Evolutionary conservation across 176 grass and related monocot species (phyloP).

Genomic region (Zoysia japonica): DNA sequence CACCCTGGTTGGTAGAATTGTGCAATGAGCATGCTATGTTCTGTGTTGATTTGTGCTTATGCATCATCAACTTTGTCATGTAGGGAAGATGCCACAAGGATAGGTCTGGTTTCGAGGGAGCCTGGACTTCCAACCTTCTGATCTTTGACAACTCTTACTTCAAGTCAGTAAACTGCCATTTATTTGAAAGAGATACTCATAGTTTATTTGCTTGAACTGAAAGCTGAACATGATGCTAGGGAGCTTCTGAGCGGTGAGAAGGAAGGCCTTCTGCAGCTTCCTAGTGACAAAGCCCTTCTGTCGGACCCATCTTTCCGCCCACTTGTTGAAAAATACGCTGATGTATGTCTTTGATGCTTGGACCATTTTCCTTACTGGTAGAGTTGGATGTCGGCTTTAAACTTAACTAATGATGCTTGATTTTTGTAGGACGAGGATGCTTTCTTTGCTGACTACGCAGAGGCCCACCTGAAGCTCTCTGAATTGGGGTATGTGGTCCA

Average conservation of each 20-base stretch:
- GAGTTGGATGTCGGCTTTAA: neutral
- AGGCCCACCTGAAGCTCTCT: constrained; percentile 85
- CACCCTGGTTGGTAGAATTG: constrained; percentile 62
- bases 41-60: neutral
- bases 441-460: constrained; percentile 80
- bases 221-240: constrained; percentile 35
- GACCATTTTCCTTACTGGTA: neutral
- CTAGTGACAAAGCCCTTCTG: constrained; percentile 78
- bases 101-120: constrained; percentile 84
- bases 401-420: neutral
- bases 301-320: constrained; percentile 70
- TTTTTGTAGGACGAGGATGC: constrained; percentile 75
- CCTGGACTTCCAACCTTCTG: constrained; percentile 86
- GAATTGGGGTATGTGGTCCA: constrained; percentile 60
- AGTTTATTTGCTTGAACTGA: neutral
- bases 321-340: constrained; percentile 86
- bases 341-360: constrained; percentile 39
- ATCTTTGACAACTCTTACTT: constrained; percentile 88
- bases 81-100: constrained; percentile 96
- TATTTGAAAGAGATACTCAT: neutral
- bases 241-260: constrained; percentile 82
- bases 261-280: constrained; percentile 82
- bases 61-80: constrained; percentile 25
- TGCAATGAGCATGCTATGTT: neutral
- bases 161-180: constrained; percentile 41